Percentiles rank a stretch among this genome's conserved stretches.
Evolutionary conservation across 306 rosid genomes (phyloP).

Genomic region (Cicer yamashitae): DNA sequence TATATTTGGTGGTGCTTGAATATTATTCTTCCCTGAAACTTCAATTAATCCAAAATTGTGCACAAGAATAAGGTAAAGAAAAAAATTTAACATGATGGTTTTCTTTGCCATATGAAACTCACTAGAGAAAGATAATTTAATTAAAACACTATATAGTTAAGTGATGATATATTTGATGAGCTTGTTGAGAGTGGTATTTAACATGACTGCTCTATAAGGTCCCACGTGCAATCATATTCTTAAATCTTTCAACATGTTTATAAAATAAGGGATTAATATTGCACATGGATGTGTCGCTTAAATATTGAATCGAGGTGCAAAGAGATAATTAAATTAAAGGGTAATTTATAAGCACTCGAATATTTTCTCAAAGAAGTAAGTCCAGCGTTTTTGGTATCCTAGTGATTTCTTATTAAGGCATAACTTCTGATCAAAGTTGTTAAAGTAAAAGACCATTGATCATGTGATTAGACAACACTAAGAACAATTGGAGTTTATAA

Average conservation of each 20-base stretch:
- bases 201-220: conserved; percentile 44
- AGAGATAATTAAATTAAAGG: conserved; percentile 21
- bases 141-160: neutral
- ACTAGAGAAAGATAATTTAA: neutral
- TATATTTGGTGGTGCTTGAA: conserved; percentile 44
- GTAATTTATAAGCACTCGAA: conserved; percentile 39
- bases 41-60: conserved; percentile 37
- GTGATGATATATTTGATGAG: conserved; percentile 23
- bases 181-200: conserved; percentile 59
- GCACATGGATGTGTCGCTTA: conserved; percentile 63
- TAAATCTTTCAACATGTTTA: conserved; percentile 38
- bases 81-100: conserved; percentile 36
- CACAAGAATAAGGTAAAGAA: conserved; percentile 46
- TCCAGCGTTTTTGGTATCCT: conserved; percentile 37
- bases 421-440: conserved; percentile 31
- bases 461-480: conserved; percentile 79
- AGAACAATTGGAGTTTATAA: conserved; percentile 34
- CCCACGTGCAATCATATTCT: conserved; percentile 51
- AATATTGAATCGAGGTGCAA: conserved; percentile 40
- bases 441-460: conserved; percentile 39
- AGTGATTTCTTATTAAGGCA: conserved; percentile 6
- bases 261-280: conserved; percentile 43
- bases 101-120: conserved; percentile 46
- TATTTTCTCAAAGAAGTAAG: conserved; percentile 56
- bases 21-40: conserved; percentile 50